Base-by-base conservation (phyloP, 2,329 filamentous ascomycete genomes). In the Sporothrix protearum region DNA sequence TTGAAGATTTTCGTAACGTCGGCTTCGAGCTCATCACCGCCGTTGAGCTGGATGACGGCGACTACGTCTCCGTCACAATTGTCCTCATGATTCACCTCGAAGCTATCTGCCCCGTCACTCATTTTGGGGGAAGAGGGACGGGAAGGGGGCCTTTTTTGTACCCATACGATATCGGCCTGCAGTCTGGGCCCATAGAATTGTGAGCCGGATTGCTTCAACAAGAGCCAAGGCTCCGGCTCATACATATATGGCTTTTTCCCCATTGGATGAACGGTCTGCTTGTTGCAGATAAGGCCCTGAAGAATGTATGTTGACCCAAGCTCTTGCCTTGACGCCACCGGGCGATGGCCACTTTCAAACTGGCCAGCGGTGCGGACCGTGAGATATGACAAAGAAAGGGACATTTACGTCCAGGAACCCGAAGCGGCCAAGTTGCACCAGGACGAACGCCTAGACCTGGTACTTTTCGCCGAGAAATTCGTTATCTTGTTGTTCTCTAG, bases 21-120 rank as follows among this genome's bases (percentile, higher is more conserved):
- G 42, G 63, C 63, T 7, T 67, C 63, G 16, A 67, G 49, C 19
- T 66, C 61, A 30, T 66, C 61, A 47, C 42, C 61, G 61, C 61
- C 22, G 42, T 66, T 66, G 61, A 66, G 10, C 25, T 49, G 63
- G 14, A 67, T 67, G 63, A 67, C 51, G 25, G 42, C 63, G 22
- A 49, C 7, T 12, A 25, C 25, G 25, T 67, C 22, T 45, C 63
- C 42, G 22, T 67, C 42, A 19, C 51, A 49, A 16, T 64, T 30
- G 33, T 45, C 19, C 14, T 39, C 33, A n/a, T 63, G 33, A 39
- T 42, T 36, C 39, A 42, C 14, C 39, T 6, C 8, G 9, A 2
- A 42, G n/a, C n/a, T n/a, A n/a, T n/a, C n/a, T n/a, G n/a, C n/a
- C n/a, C n/a, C n/a, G n/a, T n/a, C n/a, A n/a, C n/a, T n/a, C n/a